Conservation (phyloP, 208 protist species). For the Leishmania tropica region DNA sequence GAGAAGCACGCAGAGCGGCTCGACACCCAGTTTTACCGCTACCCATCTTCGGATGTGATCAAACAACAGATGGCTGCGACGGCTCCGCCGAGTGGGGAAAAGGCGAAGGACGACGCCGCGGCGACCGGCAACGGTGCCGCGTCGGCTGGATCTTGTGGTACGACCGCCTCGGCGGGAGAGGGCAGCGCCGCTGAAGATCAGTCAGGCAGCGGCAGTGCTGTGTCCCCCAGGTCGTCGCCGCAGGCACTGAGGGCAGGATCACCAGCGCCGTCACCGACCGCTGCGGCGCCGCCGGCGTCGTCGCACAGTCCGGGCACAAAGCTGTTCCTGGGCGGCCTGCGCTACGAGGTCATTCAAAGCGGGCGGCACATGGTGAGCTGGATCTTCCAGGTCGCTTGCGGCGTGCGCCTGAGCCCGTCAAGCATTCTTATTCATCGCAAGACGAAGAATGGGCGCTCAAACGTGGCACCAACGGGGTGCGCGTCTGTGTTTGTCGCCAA, state of each 20-base stretch:
- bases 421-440: slow-evolving; percentile 83
- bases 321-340: slow-evolving; percentile 82
- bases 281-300: not conserved
- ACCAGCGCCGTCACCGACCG: not conserved
- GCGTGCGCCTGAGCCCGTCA: slow-evolving; percentile 50
- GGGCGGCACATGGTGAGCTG: slow-evolving; percentile 71
- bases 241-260: not conserved
- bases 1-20: slow-evolving; percentile 26
- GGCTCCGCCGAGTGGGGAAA: slow-evolving; percentile 2
- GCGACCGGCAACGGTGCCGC: not conserved
- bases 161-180: not conserved
- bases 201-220: not conserved
- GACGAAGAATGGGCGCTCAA: slow-evolving; percentile 47
- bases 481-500: slow-evolving; percentile 73
- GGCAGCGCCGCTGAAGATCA: not conserved
- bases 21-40: slow-evolving; percentile 50
- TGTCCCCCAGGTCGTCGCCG: not conserved
- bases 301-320: slow-evolving; percentile 48
- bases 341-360: slow-evolving; percentile 85
- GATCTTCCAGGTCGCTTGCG: slow-evolving; percentile 67
- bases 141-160: not conserved
- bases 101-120: slow-evolving; percentile 4
- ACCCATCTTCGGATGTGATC: slow-evolving; percentile 54
- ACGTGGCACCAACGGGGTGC: slow-evolving; percentile 68
- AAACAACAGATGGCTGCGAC: slow-evolving; percentile 33